A percentile compares a stretch with the other conserved stretches of the same genome.
Evolutionary conservation across 2,329 filamentous ascomycete species (phyloP).

Genomic region (Xylaria hypoxylon): DNA sequence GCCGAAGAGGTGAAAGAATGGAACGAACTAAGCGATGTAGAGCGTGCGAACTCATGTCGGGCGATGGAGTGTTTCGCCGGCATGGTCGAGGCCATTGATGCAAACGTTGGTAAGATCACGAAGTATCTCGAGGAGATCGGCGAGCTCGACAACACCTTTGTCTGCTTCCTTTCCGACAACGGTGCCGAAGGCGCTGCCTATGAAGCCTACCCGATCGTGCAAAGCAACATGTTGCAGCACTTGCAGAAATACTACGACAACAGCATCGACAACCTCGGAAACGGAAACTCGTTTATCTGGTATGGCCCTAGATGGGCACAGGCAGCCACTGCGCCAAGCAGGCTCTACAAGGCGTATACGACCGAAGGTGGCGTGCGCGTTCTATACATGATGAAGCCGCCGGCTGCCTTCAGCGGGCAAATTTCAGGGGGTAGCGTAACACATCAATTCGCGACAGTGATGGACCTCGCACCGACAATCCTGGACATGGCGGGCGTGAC

Average conservation of each 20-base stretch:
- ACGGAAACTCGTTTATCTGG: conserved; percentile 69
- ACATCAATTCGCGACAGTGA: conserved; percentile 63
- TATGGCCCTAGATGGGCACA: conserved; percentile 68
- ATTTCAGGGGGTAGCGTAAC: conserved; percentile 56
- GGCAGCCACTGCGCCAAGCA: conserved; percentile 54
- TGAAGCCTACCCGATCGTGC: conserved; percentile 69
- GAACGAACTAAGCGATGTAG: conserved; percentile 59
- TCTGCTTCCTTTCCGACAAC: conserved; percentile 73
- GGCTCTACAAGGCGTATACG: conserved; percentile 57
- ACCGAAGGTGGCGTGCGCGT: conserved; percentile 65
- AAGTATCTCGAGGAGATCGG: conserved; percentile 65
- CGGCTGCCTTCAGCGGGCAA: conserved; percentile 45
- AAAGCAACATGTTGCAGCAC: conserved; percentile 62
- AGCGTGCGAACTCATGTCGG: conserved; percentile 60
- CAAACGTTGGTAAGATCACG: conserved; percentile 69
- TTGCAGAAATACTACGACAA: conserved; percentile 69
- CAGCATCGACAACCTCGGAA: conserved; percentile 67
- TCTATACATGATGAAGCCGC: conserved; percentile 62
- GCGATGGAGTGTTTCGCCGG: conserved; percentile 73
- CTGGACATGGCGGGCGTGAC: conserved; percentile 60
- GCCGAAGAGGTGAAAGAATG: conserved; percentile 62
- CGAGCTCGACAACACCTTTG: conserved; percentile 72
- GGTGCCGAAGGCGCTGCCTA: conserved; percentile 70
- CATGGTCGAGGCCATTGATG: conserved; percentile 73
- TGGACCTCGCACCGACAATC: conserved; percentile 63